Evolutionary conservation across 805 yeast species (phyloP).

Genomic region (Yamadazyma phyllophila): DNA sequence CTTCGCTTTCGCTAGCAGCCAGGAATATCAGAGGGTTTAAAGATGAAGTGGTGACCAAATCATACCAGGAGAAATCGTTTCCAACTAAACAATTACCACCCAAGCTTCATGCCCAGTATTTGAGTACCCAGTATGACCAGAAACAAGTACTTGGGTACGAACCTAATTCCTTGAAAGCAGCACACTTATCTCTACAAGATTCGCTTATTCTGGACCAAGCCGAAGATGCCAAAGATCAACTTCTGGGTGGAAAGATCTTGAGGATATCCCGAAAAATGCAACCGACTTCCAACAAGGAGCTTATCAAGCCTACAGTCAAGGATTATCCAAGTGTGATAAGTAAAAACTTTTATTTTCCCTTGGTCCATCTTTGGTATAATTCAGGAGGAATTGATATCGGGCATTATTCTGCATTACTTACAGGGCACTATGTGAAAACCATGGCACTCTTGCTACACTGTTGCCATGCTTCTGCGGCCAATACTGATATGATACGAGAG

Average conservation of each 20-base stretch:
- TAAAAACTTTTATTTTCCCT: constrained; percentile 50
- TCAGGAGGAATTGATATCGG: constrained; percentile 50
- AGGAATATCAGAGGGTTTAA: constrained; percentile 65
- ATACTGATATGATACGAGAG: constrained; percentile 59
- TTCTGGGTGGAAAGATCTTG: constrained; percentile 41
- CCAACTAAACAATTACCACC: constrained; percentile 47
- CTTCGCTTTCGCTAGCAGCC: constrained; percentile 68
- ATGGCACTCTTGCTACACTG: constrained; percentile 55
- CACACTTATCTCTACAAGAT: constrained; percentile 25
- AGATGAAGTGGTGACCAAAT: constrained; percentile 45
- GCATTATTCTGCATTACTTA: constrained; percentile 50
- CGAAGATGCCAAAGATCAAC: constrained; percentile 28
- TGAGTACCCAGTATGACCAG: constrained; percentile 9
- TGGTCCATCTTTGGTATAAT: constrained; percentile 51
- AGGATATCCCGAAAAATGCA: constrained; percentile 40
- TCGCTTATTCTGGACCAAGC: constrained; percentile 31
- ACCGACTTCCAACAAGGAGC: constrained; percentile 3
- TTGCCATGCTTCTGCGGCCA: constrained; percentile 52
- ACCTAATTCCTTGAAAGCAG: constrained; percentile 3
- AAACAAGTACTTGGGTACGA: constrained; percentile 2
- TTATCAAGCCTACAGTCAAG: constrained; percentile 19
- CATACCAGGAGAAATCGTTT: constrained; percentile 27
- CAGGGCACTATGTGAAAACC: constrained; percentile 59
- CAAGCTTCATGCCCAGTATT: constrained; percentile 44
- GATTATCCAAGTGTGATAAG: constrained; percentile 46